A percentile compares a stretch with the other conserved stretches of the same genome.
Evolutionary conservation across 768 basidiomycete species (phyloP).

Genomic region (Udeniomyces megalosporus): DNA sequence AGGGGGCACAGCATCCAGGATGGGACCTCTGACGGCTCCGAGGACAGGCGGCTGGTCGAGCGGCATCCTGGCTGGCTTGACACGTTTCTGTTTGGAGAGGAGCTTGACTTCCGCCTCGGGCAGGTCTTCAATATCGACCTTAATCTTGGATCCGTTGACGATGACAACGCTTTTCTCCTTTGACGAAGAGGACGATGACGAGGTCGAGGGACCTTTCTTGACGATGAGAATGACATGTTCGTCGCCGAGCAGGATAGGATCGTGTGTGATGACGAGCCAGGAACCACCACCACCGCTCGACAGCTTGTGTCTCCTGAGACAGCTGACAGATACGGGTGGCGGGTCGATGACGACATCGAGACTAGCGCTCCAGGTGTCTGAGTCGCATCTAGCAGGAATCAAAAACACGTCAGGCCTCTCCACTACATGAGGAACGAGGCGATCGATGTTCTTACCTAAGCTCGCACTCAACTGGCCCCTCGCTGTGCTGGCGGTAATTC

Average conservation of each 20-base stretch:
- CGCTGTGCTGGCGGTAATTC: not conserved
- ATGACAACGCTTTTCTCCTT: constrained; percentile 69
- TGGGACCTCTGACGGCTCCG: constrained; percentile 42
- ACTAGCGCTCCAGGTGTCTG: constrained; percentile 70
- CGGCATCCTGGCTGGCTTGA: constrained; percentile 71
- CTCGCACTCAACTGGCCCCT: constrained; percentile 56
- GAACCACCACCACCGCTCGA: constrained; percentile 77
- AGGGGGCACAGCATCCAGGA: not conserved
- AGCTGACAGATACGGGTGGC: constrained; percentile 65
- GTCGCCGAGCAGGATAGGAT: constrained; percentile 56
- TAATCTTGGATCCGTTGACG: constrained; percentile 72
- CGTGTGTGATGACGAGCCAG: constrained; percentile 84
- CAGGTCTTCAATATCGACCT: constrained; percentile 77
- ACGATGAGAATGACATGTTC: constrained; percentile 62
- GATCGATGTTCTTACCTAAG: too few species aligned
- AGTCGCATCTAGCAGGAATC: too few species aligned
- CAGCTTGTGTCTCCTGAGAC: constrained; percentile 69
- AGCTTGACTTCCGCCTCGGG: constrained; percentile 71
- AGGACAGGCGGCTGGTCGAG: constrained; percentile 75
- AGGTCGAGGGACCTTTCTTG: constrained; percentile 45
- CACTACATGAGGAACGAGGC: too few species aligned
- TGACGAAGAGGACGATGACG: constrained; percentile 22
- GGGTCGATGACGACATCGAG: constrained; percentile 86
- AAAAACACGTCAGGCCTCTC: too few species aligned
- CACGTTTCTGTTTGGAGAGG: constrained; percentile 64